These are phyloP conservation scores for Phascolomyces articulosus DNA, from an alignment of 371 early-diverging fungal species.

Conservation along the genomic window DNA sequence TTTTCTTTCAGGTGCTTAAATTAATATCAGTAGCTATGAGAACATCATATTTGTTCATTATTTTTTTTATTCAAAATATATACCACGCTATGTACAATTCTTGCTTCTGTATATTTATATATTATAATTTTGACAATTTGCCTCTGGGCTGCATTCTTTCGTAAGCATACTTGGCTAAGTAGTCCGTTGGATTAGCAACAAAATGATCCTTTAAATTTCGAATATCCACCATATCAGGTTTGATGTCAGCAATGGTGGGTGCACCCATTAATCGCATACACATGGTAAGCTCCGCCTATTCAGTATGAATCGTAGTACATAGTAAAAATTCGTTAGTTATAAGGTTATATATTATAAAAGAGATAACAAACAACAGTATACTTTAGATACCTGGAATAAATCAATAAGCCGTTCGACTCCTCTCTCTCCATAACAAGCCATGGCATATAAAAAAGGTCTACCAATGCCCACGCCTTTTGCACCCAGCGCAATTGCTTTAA, in stretches of 20 bases:
- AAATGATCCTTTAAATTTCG: constrained; percentile 54
- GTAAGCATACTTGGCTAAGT: constrained; percentile 42
- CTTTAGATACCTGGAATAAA: constrained; percentile 69
- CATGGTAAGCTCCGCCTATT: constrained; percentile 70
- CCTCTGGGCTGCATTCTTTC: constrained; percentile 15
- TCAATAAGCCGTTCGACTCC: constrained; percentile 79
- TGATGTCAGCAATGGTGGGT: constrained; percentile 61
- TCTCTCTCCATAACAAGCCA: constrained; percentile 71
- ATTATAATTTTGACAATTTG: neutral
- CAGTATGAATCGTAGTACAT: too few species aligned
- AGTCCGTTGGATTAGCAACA: constrained; percentile 43
- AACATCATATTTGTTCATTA: too few species aligned
- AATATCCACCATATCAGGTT: constrained; percentile 59
- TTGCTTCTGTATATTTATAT: too few species aligned
- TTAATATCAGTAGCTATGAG: too few species aligned
- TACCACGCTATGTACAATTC: too few species aligned
- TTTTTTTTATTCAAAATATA: too few species aligned
- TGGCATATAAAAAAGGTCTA: constrained; percentile 75
- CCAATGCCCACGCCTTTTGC: constrained; percentile 94
- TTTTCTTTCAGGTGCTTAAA: too few species aligned
- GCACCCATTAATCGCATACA: constrained; percentile 80
- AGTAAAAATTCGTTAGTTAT: too few species aligned
- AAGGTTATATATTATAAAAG: too few species aligned
- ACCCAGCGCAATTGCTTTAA: constrained; percentile 95
- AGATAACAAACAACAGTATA: constrained; percentile 29